Evolutionary conservation across 306 rosid genomes (phyloP), one percentile per base, ranked within the genome.

Genomic region (Acacia acuminata): DNA sequence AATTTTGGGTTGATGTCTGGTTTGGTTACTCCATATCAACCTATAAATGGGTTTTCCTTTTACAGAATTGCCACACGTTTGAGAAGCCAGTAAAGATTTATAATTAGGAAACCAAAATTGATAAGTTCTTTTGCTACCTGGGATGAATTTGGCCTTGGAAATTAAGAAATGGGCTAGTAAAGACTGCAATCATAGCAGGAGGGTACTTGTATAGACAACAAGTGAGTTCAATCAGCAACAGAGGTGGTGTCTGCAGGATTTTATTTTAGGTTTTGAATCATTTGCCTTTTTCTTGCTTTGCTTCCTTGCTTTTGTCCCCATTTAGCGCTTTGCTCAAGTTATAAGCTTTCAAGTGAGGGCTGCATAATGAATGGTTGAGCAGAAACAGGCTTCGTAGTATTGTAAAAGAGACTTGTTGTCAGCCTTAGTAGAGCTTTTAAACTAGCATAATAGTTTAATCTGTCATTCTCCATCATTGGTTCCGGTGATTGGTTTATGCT

Each of bases 61-160:
- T 87, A 86, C 93, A 94, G 97, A 94, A 92, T 79, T 96, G 98
- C 51, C 98, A 90, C 88, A 84, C 94, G 3, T 92, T 76, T 88
- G 98, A 94, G 93, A 94, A 94, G 94, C 98, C 98, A n/a, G 96
- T 94, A 36, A 94, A 90, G 89, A 94, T 94, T 76, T 94, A 94
- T 87, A 94, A 94, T 87, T 94, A 94, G 89, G 77, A 79, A 82
- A 82, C 75, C 73, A 56, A 71, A 63, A 61, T 84, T 65, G 77
- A 76, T 44, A 69, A 38, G 65, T 71, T 74, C 60, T 82, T 73
- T 63, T 73, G 71, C 78, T 72, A 80, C 86, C n/a, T 77, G 75
- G 83, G 89, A 80, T 83, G 94, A 72, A 55, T 89, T 85, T 79
- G 81, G 73, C 79, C 84, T 85, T 79, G 81, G 69, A 12, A 83